These are phyloP conservation scores for Fusarium tanahbumbuense DNA, from an alignment of 2,329 filamentous ascomycete species.

Conservation along the genomic window DNA sequence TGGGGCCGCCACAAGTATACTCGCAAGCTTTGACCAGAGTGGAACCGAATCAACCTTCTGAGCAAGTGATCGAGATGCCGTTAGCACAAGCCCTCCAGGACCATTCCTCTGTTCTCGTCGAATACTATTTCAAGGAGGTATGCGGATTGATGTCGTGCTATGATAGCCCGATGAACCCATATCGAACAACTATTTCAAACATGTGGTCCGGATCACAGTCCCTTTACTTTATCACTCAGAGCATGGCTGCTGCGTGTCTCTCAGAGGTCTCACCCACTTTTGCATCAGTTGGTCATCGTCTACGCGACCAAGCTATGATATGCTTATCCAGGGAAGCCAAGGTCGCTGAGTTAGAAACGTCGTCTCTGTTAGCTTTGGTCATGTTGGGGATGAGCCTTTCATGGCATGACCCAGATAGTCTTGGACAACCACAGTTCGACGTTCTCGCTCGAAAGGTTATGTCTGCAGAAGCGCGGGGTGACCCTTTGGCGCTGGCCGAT, in stretches of 20 bases:
- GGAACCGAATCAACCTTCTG: slow-evolving; percentile 2
- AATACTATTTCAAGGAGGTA: slow-evolving; percentile 73
- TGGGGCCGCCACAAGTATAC: not conserved
- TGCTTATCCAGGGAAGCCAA: slow-evolving; percentile 62
- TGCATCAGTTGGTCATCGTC: slow-evolving; percentile 61
- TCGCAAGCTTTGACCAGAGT: slow-evolving; percentile 1
- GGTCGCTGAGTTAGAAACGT: slow-evolving; percentile 61
- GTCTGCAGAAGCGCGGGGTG: slow-evolving; percentile 14
- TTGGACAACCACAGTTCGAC: slow-evolving; percentile 54
- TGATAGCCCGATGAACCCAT: slow-evolving; percentile 71
- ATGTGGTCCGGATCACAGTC: slow-evolving; percentile 69
- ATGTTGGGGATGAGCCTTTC: slow-evolving; percentile 69
- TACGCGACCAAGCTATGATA: slow-evolving; percentile 63
- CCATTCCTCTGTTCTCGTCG: slow-evolving; percentile 66
- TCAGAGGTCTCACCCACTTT: slow-evolving; percentile 60
- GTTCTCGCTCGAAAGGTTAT: slow-evolving; percentile 32
- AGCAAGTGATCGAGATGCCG: slow-evolving; percentile 18
- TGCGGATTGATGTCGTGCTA: slow-evolving; percentile 73
- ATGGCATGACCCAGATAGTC: slow-evolving; percentile 68
- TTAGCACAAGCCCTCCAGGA: slow-evolving; percentile 46
- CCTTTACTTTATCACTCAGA: slow-evolving; percentile 71
- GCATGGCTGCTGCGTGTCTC: slow-evolving; percentile 71
- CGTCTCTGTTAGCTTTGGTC: slow-evolving; percentile 66
- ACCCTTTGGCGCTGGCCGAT: slow-evolving; percentile 21
- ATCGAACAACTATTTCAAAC: slow-evolving; percentile 67